These are phyloP conservation scores for Pleurozium schreberi DNA, from an alignment of 225 moss, liverwort and hornwort species.

Conservation along the genomic window DNA sequence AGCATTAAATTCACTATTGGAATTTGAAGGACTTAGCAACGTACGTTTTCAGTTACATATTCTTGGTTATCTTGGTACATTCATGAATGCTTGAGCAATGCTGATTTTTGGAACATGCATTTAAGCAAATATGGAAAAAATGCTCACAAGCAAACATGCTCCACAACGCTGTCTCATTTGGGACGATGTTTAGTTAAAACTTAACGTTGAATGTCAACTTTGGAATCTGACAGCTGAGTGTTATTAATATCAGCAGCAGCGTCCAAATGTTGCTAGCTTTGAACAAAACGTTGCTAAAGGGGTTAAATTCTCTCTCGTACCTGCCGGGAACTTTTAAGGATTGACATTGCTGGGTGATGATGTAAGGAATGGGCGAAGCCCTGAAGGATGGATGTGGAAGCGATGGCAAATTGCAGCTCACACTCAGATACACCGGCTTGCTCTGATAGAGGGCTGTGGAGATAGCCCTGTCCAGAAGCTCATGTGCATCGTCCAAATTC, in stretches of 20 bases:
- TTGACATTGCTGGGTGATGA: not conserved
- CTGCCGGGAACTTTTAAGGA: not conserved
- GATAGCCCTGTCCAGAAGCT: slow-evolving; percentile 59
- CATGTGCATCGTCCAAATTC: slow-evolving; percentile 50
- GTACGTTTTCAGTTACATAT: not conserved
- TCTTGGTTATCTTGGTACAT: not conserved
- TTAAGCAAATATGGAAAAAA: not conserved
- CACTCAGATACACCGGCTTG: slow-evolving; percentile 81
- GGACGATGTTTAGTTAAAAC: not conserved
- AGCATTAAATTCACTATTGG: not conserved
- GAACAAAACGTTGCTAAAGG: not conserved
- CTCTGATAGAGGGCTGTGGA: slow-evolving; percentile 53
- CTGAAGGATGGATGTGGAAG: slow-evolving; percentile 58
- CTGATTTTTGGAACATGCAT: not conserved
- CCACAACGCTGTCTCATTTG: not conserved
- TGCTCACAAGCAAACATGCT: not conserved
- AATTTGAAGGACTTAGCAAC: not conserved
- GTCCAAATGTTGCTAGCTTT: not conserved
- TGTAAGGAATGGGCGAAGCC: not conserved
- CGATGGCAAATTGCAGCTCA: slow-evolving; percentile 76
- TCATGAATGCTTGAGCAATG: not conserved
- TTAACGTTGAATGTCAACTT: not conserved
- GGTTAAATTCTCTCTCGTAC: not conserved
- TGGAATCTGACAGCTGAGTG: not conserved
- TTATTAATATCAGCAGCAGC: not conserved